Evolutionary conservation across 2,329 filamentous ascomycete genomes (phyloP), one percentile per base, ranked within the genome.

Genomic region (Phaeosphaeriaceae sp.): DNA sequence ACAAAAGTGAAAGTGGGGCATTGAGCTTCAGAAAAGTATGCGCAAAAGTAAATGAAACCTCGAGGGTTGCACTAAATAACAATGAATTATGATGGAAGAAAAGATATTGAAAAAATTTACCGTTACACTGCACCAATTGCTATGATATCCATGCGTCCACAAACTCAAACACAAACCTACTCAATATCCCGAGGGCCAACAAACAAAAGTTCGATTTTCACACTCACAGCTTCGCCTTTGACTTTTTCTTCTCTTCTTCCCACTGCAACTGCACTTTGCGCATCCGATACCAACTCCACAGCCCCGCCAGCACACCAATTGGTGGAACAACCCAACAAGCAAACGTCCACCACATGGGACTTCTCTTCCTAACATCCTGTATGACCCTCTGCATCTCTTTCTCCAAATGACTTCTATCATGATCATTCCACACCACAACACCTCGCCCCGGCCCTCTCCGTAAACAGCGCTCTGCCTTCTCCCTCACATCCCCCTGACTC

Each of bases 381-480:
- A 97, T 85, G 6, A 87, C 88, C 50, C 76, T 78, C 42, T 81
- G 79, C 9, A 97, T 77, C 71, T 90, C 85, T 42, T 67, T 73
- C 73, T 83, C 82, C 66, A 99, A 72, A 54, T 91, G 84, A 29
- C 85, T 86, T 66, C 80, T 86, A 38, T 84, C 85, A 2, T 84
- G 84, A 75, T 97, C 93, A 75, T 99, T 99, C 90, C 90, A 94
- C 18, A 99, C 82, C 28, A 97, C 90, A 3, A 92, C 82, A 0
- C 92, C 93, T 39, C 81, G 82, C 6, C 77, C 79, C 34, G 71
- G 65, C 3, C 84, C 85, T 36, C 91, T 79, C 38, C 82, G 85
- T 74, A 88, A 79, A 52, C 87, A 90, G 69, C 90, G 79, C 69
- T 82, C 81, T 15, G 90, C 92, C 81, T 97, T 97, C 63, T 89